Conservation (phyloP, 345 rosid species). For the Psidium guajava region DNA sequence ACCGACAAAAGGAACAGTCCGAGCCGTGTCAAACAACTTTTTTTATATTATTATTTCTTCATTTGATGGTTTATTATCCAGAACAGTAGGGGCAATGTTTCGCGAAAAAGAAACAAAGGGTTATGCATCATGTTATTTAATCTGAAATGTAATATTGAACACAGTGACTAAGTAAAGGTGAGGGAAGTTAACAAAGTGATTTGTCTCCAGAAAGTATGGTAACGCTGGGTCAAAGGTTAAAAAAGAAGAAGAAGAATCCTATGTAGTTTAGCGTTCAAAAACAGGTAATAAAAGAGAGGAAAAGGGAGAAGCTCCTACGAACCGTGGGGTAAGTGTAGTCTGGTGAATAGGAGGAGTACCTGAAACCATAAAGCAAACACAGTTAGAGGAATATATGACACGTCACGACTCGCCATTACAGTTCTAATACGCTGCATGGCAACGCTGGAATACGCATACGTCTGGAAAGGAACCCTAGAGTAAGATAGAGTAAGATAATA, state of each 20-base stretch:
- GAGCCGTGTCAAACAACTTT: neutral
- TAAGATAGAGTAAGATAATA: neutral
- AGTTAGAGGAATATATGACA: neutral
- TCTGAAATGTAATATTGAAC: neutral
- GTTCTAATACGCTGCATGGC: neutral
- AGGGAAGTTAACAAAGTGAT: neutral
- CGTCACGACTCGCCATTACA: neutral
- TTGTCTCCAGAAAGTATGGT: neutral
- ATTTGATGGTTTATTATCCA: neutral
- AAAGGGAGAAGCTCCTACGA: constrained; percentile 16
- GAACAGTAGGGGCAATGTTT: neutral
- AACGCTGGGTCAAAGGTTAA: neutral
- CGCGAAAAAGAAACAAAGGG: neutral
- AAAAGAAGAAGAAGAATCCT: neutral
- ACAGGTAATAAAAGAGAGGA: neutral
- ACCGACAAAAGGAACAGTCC: neutral
- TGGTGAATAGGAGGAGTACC: constrained; percentile 85
- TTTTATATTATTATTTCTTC: neutral
- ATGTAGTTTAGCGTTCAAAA: neutral
- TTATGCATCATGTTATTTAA: neutral
- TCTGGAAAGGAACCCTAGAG: neutral
- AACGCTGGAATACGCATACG: neutral
- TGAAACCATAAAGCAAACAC: constrained; percentile 15
- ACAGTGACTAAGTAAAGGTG: neutral
- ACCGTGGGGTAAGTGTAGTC: constrained; percentile 92